Evolutionary conservation across 257 asterid genomes (phyloP).

Genomic region (Ajuga chamaepitys): DNA sequence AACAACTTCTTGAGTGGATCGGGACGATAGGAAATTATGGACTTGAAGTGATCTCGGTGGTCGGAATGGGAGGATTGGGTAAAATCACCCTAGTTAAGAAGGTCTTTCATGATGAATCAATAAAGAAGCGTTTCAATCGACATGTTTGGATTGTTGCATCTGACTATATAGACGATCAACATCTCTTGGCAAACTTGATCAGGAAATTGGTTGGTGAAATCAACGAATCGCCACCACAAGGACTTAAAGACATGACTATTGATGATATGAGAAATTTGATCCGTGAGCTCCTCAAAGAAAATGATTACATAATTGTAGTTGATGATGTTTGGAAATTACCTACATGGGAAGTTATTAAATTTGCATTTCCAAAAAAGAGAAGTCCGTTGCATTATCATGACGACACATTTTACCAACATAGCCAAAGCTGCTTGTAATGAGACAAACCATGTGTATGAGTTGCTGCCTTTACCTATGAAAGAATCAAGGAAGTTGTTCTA

Average conservation of each 20-base stretch:
- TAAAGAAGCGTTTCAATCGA: background rate
- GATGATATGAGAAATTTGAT: background rate
- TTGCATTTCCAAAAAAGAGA: background rate
- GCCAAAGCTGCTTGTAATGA: background rate
- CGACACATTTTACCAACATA: background rate
- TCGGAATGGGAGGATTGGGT: conserved; percentile 7
- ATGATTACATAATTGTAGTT: conserved; percentile 3
- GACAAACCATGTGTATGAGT: background rate
- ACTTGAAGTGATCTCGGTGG: conserved; percentile 2
- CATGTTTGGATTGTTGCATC: background rate
- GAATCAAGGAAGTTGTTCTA: background rate
- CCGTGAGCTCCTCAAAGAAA: background rate
- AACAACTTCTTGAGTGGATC: conserved; percentile 16
- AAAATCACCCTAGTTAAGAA: conserved; percentile 3
- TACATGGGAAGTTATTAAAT: background rate
- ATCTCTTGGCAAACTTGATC: background rate
- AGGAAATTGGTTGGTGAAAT: background rate
- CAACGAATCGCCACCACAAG: background rate
- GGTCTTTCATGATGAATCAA: background rate
- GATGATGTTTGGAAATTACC: background rate
- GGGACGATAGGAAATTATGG: background rate
- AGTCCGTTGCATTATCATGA: background rate
- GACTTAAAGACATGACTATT: background rate
- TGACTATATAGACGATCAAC: background rate
- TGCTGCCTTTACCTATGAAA: background rate